Base-by-base conservation (phyloP, 1,139 yeast genomes). In the Blastobotrys persicus region DNA sequence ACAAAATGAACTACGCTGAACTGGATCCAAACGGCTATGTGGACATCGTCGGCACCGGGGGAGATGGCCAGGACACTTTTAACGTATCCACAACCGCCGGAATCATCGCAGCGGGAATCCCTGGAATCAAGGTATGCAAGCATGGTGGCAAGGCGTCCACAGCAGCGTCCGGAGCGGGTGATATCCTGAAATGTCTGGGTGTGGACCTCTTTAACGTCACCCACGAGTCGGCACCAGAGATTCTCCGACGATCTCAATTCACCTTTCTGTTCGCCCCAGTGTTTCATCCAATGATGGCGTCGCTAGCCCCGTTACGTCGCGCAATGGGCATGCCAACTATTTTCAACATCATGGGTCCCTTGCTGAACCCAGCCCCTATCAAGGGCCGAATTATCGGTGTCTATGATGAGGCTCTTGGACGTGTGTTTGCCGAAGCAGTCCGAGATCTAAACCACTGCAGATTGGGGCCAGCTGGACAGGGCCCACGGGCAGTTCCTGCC, bases 111-210 rank as follows among this genome's bases (percentile, higher is more conserved):
- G 88, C 97, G 0, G 98, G 98, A 3, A 85, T 88, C 74, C 41
- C 41, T 4, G 89, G 89, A 0, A 67, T 89, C 45, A 78, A 80
- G 20, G 83, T 91, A 14, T 88, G 96, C 66, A 91, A 81, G 62
- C 98, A 92, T 65, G 98, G 98, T 19, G 98, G 98, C 19, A 92
- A 92, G 62, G 98, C 98, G 0, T 83, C 96, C 0, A 89, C 98
- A 0, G 88, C 96, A 0, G 69, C 86, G 1, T 87, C 96, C 0
- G 98, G 98, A 0, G 85, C 98, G 1, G 97, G 97, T 1, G 98
- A 92, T 65, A 73, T 92, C 55, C 76, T 92, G 62, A 74, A 78
- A 37, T 75, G 80, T 31, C 75, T 92, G 37, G 98, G 96, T 0
- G 84, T 89, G 16, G 88, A 88, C 55, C 72, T 88, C 53, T 72